Conservation (phyloP, 2,329 filamentous ascomycete genomes). For the Scytalidium lignicola region DNA sequence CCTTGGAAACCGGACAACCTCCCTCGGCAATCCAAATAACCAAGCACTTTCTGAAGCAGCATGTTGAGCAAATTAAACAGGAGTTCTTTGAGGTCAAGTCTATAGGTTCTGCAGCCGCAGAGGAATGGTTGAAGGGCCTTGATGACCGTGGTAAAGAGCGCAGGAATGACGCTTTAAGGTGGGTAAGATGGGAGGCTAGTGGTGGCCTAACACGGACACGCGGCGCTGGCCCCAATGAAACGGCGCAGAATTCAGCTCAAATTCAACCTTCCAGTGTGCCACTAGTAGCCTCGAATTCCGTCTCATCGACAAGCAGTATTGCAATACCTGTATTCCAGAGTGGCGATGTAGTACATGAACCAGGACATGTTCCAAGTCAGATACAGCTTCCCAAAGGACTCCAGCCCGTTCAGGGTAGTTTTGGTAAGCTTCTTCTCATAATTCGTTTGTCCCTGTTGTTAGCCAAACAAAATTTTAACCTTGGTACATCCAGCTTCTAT, state of each 20-base stretch:
- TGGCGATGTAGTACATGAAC: neutral
- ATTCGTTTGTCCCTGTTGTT: neutral
- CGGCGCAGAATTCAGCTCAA: neutral
- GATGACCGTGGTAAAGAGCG: constrained; percentile 55
- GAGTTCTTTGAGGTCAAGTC: constrained; percentile 59
- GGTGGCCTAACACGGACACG: constrained; percentile 21
- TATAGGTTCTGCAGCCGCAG: constrained; percentile 62
- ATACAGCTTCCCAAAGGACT: constrained; percentile 5
- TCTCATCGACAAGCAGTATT: neutral
- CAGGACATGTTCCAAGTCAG: constrained; percentile 6
- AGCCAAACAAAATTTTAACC: constrained; percentile 2
- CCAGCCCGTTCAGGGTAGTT: constrained; percentile 5
- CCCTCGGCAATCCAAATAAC: constrained; percentile 47
- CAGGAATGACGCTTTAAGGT: constrained; percentile 58
- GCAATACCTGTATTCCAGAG: neutral
- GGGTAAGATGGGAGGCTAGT: constrained; percentile 63
- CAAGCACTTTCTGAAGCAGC: constrained; percentile 60
- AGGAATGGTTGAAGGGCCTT: constrained; percentile 78
- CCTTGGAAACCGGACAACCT: constrained; percentile 45
- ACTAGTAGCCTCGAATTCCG: neutral
- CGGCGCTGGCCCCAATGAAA: constrained; percentile 6
- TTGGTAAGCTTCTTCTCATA: constrained; percentile 12
- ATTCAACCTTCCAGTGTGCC: neutral
- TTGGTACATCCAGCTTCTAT: constrained; percentile 12
- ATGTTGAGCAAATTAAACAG: constrained; percentile 56